phyloP scores from a whole-genome alignment of 2,329 filamentous ascomycete genomes.

The Hypoxylon sp. region DNA sequence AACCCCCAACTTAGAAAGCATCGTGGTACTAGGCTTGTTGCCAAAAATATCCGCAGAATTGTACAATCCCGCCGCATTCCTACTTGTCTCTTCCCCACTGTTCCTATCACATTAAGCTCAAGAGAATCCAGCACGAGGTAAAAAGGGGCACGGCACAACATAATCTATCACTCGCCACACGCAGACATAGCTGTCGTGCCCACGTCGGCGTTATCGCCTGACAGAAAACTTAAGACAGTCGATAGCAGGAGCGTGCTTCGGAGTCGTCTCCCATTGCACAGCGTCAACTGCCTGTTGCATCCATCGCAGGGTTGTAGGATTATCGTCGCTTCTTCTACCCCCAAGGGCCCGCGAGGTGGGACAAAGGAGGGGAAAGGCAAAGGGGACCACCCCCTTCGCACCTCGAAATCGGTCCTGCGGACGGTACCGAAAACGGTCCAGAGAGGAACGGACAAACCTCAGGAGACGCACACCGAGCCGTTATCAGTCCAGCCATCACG shows the following conservation, averaged over 20 bases:
- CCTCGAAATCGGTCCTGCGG: slow-evolving; percentile 8
- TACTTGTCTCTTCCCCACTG: slow-evolving; percentile 8
- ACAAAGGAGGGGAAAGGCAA: slow-evolving; percentile 26
- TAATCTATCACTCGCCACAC: slow-evolving; percentile 20
- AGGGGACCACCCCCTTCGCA: slow-evolving; percentile 11
- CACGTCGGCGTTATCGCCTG: slow-evolving; percentile 17
- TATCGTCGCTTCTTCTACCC: slow-evolving; percentile 15
- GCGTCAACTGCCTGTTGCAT: slow-evolving; percentile 20
- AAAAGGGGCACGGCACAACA: slow-evolving; percentile 20
- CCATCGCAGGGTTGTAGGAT: slow-evolving; percentile 6
- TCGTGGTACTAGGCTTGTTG: slow-evolving; percentile 26
- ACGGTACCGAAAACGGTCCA: slow-evolving; percentile 9
- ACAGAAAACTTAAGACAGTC: slow-evolving; percentile 19
- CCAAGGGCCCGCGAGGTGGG: slow-evolving; percentile 16
- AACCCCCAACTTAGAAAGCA: slow-evolving; percentile 29
- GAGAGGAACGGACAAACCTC: slow-evolving; percentile 14
- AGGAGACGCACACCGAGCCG: slow-evolving; percentile 22
- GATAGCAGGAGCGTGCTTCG: slow-evolving; percentile 15
- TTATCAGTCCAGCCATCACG: slow-evolving; percentile 36
- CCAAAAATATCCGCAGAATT: slow-evolving; percentile 26
- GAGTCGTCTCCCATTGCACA: slow-evolving; percentile 24
- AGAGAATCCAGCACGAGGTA: background rate
- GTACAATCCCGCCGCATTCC: slow-evolving; percentile 12
- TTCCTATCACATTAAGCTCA: slow-evolving; percentile 15
- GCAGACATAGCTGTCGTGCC: slow-evolving; percentile 16